Evolutionary conservation across 2,329 filamentous ascomycete genomes (phyloP).

Genomic region (Talaromyces islandicus): DNA sequence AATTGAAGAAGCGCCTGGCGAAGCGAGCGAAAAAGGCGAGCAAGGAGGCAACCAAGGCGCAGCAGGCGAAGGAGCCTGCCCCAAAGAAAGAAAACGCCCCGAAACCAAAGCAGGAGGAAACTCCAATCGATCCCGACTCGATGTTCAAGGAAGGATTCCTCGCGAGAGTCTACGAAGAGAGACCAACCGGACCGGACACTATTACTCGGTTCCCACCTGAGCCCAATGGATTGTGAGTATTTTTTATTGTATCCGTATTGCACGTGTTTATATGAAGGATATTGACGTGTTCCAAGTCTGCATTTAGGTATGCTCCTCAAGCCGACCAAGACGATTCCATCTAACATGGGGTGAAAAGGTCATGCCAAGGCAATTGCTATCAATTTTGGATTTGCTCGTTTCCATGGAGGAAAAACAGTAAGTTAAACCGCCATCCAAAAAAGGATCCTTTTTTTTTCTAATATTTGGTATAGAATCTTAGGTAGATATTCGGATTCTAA

Average conservation of each 20-base stretch:
- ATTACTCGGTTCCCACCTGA: slow-evolving; percentile 74
- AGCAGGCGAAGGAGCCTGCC: neutral
- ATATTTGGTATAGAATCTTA: slow-evolving; percentile 5
- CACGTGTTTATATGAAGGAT: neutral
- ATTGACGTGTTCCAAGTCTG: neutral
- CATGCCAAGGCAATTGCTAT: slow-evolving; percentile 94
- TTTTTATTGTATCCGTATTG: neutral
- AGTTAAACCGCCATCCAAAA: neutral
- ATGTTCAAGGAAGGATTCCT: slow-evolving; percentile 82
- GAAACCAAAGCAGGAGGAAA: slow-evolving; percentile 2
- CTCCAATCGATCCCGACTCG: slow-evolving; percentile 18
- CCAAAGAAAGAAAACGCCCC: neutral
- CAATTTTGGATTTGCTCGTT: slow-evolving; percentile 90
- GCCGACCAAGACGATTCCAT: neutral
- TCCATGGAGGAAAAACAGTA: slow-evolving; percentile 59
- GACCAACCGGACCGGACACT: slow-evolving; percentile 36
- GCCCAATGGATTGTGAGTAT: slow-evolving; percentile 62
- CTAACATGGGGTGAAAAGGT: slow-evolving; percentile 39
- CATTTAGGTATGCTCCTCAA: slow-evolving; percentile 4
- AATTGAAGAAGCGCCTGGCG: slow-evolving; percentile 56
- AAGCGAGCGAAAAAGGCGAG: slow-evolving; percentile 34
- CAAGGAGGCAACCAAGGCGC: slow-evolving; percentile 1
- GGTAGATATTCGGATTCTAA: neutral
- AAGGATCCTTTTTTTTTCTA: neutral
- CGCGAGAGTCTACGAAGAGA: slow-evolving; percentile 63